Evolutionary conservation across 2,329 filamentous ascomycete species (phyloP).

Genomic region (Anisogramma anomala): DNA sequence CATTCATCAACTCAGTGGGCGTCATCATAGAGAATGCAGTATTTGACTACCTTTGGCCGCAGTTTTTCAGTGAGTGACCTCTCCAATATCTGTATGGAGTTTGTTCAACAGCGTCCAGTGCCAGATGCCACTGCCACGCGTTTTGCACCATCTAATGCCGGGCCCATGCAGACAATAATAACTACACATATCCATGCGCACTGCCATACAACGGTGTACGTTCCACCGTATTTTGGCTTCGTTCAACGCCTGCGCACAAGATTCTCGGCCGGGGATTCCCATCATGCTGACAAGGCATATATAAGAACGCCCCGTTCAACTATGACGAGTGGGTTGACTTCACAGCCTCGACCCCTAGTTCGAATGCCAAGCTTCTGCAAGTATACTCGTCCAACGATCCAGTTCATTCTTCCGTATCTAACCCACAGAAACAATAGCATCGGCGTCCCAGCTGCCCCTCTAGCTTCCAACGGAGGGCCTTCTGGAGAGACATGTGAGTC

Average conservation of each 20-base stretch:
- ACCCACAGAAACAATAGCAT: slow-evolving; percentile 9
- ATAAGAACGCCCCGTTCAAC: slow-evolving; percentile 17
- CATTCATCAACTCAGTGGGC: slow-evolving; percentile 18
- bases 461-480: slow-evolving; percentile 25
- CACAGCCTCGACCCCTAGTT: slow-evolving; percentile 19
- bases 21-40: slow-evolving; percentile 26
- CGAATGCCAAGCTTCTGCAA: slow-evolving; percentile 19
- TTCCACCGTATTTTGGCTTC: background rate
- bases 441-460: slow-evolving; percentile 21
- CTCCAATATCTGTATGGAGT: no score
- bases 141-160: background rate
- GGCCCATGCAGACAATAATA: slow-evolving; percentile 20
- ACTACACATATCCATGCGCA: slow-evolving; percentile 8
- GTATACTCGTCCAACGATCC: background rate
- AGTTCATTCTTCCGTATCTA: background rate
- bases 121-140: no score
- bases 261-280: background rate
- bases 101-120: no score
- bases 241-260: background rate
- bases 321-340: slow-evolving; percentile 20
- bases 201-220: slow-evolving; percentile 5
- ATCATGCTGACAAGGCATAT: background rate
- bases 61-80: slow-evolving; percentile 27
- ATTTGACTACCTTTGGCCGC: slow-evolving; percentile 32
- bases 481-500: slow-evolving; percentile 20